These are phyloP conservation scores for Xylaria hypoxylon DNA, from an alignment of 2,329 filamentous ascomycete species.

Conservation along the genomic window DNA sequence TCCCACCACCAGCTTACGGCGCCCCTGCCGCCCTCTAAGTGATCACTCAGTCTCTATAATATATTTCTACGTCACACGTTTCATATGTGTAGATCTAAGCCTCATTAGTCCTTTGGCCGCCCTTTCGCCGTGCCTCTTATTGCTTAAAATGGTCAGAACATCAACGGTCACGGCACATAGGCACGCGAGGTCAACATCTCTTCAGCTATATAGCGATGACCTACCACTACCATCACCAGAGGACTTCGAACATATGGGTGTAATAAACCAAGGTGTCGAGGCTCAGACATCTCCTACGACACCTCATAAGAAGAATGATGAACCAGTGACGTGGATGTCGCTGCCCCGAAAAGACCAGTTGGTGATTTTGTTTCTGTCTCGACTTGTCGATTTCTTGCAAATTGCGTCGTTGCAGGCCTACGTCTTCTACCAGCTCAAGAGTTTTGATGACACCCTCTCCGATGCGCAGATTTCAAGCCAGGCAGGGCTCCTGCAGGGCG, in stretches of 20 bases:
- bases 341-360: constrained; percentile 79
- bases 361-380: constrained; percentile 74
- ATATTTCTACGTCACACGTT: constrained; percentile 15
- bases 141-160: constrained; percentile 25
- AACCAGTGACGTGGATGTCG: constrained; percentile 73
- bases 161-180: constrained; percentile 23
- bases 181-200: constrained; percentile 43
- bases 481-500: constrained; percentile 76
- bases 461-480: constrained; percentile 71
- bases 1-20: constrained; percentile 15
- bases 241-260: constrained; percentile 35
- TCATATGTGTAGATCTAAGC: constrained; percentile 14
- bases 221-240: constrained; percentile 37
- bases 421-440: constrained; percentile 80
- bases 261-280: constrained; percentile 38
- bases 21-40: neutral
- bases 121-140: constrained; percentile 4
- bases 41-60: neutral
- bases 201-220: constrained; percentile 35
- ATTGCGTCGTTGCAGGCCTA: constrained; percentile 77
- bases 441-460: constrained; percentile 67
- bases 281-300: constrained; percentile 38
- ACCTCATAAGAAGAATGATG: constrained; percentile 34
- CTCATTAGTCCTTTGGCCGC: neutral
- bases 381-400: constrained; percentile 79